phyloP scores from a whole-genome alignment of 1,284 basidiomycete genomes.

The Ceratobasidium sp. region DNA sequence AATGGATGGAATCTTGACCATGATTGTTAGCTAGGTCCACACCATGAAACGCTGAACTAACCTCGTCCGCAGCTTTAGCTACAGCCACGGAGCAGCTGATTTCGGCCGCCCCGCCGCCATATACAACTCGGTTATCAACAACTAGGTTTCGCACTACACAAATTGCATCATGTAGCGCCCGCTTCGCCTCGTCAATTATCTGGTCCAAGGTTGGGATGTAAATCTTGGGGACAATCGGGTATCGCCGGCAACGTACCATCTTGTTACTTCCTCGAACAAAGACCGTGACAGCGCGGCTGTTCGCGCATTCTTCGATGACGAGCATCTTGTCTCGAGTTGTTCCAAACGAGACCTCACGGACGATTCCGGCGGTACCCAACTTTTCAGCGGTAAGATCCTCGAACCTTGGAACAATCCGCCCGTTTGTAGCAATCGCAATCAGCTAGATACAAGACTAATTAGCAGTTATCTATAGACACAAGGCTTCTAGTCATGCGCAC shows the following conservation, averaged over 20 bases:
- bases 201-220: conserved; percentile 55
- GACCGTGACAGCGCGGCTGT: conserved; percentile 95
- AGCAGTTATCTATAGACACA: conserved; percentile 42
- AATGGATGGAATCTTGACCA: conserved; percentile 85
- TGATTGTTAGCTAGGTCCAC: conserved; percentile 11
- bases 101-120: conserved; percentile 97
- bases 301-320: conserved; percentile 98
- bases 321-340: conserved; percentile 99
- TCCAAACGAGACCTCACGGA: conserved; percentile 94
- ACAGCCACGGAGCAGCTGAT: conserved; percentile 96
- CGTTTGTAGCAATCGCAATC: conserved; percentile 98
- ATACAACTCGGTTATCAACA: conserved; percentile 96
- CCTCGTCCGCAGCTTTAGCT: conserved; percentile 92
- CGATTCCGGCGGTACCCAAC: conserved; percentile 92
- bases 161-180: conserved; percentile 96
- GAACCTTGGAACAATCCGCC: conserved; percentile 97
- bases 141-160: conserved; percentile 97
- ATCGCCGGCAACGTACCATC: conserved; percentile 75
- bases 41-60: conserved; percentile 55
- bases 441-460: conserved; percentile 65
- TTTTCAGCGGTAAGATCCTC: conserved; percentile 94
- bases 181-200: conserved; percentile 99
- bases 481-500: conserved; percentile 60
- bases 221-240: conserved; percentile 12
- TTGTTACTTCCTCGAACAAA: conserved; percentile 99